Percentiles rank a stretch among this genome's conserved stretches.
Conservation (phyloP, 1,139 yeast genomes). For the Yamadazyma atlantica region DNA sequence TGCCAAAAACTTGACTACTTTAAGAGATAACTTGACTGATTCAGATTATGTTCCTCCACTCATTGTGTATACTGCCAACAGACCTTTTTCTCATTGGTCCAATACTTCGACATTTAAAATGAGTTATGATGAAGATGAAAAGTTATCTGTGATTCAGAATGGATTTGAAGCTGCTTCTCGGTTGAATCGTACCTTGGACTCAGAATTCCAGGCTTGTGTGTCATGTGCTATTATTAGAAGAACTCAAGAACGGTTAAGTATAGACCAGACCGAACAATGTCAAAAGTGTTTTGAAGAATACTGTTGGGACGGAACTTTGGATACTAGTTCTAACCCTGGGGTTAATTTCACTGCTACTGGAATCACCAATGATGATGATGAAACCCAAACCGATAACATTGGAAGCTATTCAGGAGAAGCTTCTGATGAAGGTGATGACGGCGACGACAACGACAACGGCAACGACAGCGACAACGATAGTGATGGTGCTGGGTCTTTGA, state of each 20-base stretch:
- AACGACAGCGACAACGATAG: conserved; percentile 7
- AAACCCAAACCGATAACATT: neutral
- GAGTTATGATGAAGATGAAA: conserved; percentile 58
- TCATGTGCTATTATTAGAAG: conserved; percentile 89
- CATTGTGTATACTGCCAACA: conserved; percentile 76
- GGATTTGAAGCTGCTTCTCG: conserved; percentile 81
- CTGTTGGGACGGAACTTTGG: conserved; percentile 74
- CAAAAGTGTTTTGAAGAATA: conserved; percentile 66
- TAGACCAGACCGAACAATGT: conserved; percentile 70
- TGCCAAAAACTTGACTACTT: conserved; percentile 58
- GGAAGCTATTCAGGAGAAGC: too few species aligned
- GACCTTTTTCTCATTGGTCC: conserved; percentile 64
- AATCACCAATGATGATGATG: conserved; percentile 36
- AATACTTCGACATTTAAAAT: conserved; percentile 75
- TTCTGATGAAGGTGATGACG: conserved; percentile 6
- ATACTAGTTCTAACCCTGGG: conserved; percentile 20
- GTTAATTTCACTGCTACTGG: conserved; percentile 50
- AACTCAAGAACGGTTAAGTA: conserved; percentile 70
- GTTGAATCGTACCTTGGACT: conserved; percentile 68
- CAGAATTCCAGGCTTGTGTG: conserved; percentile 75
- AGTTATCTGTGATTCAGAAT: conserved; percentile 62
- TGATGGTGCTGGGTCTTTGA: conserved; percentile 5
- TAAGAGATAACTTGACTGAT: conserved; percentile 25
- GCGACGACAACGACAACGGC: conserved; percentile 5
- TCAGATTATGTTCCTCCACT: conserved; percentile 59